phyloP scores from a whole-genome alignment of 2,329 filamentous ascomycete genomes.

The Grosmannia huntii region DNA sequence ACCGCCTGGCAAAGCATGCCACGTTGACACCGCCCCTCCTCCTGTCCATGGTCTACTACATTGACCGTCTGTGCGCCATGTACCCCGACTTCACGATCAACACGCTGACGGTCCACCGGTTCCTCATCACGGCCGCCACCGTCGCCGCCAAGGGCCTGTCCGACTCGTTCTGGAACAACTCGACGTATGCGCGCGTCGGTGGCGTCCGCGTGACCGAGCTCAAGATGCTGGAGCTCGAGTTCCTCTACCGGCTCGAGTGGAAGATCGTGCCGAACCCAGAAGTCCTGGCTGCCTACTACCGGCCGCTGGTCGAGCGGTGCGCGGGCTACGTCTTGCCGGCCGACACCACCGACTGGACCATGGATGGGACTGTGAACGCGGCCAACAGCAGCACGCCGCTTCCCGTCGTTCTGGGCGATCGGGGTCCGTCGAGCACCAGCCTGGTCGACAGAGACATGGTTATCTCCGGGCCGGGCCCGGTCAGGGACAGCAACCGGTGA shows the following conservation, averaged over 20 bases:
- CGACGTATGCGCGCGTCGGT: slow-evolving; percentile 86
- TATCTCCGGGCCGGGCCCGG: slow-evolving; percentile 2
- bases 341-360: slow-evolving; percentile 19
- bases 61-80: slow-evolving; percentile 81
- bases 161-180: slow-evolving; percentile 97
- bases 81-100: slow-evolving; percentile 95
- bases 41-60: slow-evolving; percentile 98
- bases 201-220: slow-evolving; percentile 84
- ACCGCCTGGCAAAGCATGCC: slow-evolving; percentile 84
- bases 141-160: slow-evolving; percentile 93
- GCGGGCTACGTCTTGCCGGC: slow-evolving; percentile 41
- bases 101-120: slow-evolving; percentile 91
- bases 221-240: slow-evolving; percentile 84
- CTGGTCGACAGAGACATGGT: slow-evolving; percentile 8
- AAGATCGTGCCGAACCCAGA: slow-evolving; percentile 93
- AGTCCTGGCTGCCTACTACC: slow-evolving; percentile 85
- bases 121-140: slow-evolving; percentile 88
- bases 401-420: neutral
- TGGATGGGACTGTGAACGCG: slow-evolving; percentile 20
- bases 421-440: slow-evolving; percentile 1
- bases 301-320: slow-evolving; percentile 61
- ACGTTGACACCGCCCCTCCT: slow-evolving; percentile 86
- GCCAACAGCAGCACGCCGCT: neutral
- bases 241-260: slow-evolving; percentile 87
- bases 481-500: neutral